Base-by-base conservation (phyloP, 345 rosid species). In the Hypericum androsaemum region DNA sequence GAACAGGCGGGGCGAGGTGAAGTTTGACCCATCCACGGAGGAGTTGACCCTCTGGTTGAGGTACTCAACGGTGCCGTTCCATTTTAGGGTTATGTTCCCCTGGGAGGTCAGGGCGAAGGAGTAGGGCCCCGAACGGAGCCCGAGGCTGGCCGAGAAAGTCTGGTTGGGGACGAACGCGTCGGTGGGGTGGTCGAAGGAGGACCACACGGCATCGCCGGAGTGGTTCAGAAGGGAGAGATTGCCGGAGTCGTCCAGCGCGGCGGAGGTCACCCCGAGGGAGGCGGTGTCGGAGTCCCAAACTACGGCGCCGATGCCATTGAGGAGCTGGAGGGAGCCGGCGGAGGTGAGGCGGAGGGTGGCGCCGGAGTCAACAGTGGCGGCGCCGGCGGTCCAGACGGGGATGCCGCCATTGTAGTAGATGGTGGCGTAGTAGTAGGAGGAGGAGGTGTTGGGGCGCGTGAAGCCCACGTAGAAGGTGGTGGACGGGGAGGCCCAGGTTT, bases 211-310 rank as follows among this genome's bases (percentile, higher is more conserved):
- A n/a, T n/a, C 28, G 14, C 41, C 47, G 48, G 42, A 58, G 28
- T 35, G 43, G 5, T 50, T 57, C 0, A 55, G 41, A 6, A 85
- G 75, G 43, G 44, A 43, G 12, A 82, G 62, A 38, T 76, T 70
- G 40, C 95, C 87, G 1, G 67, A 64, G 50, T 78, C 81, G 8
- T 80, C 72, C 28, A 85, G 57, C 0, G 78, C 49, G 15, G 85
- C 85, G 12, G 82, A 69, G 55, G 74, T 10, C 32, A 75, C 85
- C 11, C 80, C 82, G 0, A 11, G 66, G 32, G 42, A 11, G 17
- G 70, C 47, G 3, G 79, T 82, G 45, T 43, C 15, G 39, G 87
- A 80, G 53, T 74, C 75, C 89, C 89, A 86, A 40, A 82, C 32
- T 48, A 62, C 35, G 17, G 70, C 36, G 12, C 85, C 85, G 28